Evolutionary conservation across 164 flowering plant genomes (phyloP), one percentile per base, ranked within the genome.

Genomic region (Liriodendron chinense): DNA sequence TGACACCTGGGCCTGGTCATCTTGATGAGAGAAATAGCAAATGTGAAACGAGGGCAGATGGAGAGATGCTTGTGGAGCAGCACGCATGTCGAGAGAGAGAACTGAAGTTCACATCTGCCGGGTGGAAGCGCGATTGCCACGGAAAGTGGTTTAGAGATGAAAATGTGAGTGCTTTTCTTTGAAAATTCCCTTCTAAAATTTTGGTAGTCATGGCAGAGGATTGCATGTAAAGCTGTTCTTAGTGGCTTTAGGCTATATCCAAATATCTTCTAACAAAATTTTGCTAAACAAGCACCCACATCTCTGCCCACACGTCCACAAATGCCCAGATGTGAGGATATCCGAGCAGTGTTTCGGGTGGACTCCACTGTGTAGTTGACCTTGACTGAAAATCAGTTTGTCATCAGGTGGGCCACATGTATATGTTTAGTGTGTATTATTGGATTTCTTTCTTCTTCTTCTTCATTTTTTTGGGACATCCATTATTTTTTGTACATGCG

Each of bases 71-170:
- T 71, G 68, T 64, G 34, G 76, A 72, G 56, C 84, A 74, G 70
- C 56, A 18, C n/a, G 81, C 82, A 72, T 85, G 80, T 21, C 72
- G 81, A 47, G 89, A 89, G 79, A 86, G 73, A 79, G 94, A 91
- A 74, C 91, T 88, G 34, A 89, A 87, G 82, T 91, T 91, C 70
- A 91, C 84, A 24, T 83, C 86, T 26, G 87, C 91, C 1, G 94
- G 92, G 23, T 91, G 92, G 94, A 91, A 87, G 76, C 91, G 90
- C 47, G 90, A 88, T 80, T 67, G 89, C 83, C 79, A 85, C 82
- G 92, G 94, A 65, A 84, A 70, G 81, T 91, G 94, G 94, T 91
- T 75, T 76, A 85, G 71, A 78, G 94, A 91, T 87, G 92, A 89
- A 82, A 89, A 87, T 84, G 92, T 91, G 75, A 85, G 94, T 78